These are phyloP conservation scores for Wickerhamiella spandovensis DNA, from an alignment of 805 yeast species.

Conservation along the genomic window DNA sequence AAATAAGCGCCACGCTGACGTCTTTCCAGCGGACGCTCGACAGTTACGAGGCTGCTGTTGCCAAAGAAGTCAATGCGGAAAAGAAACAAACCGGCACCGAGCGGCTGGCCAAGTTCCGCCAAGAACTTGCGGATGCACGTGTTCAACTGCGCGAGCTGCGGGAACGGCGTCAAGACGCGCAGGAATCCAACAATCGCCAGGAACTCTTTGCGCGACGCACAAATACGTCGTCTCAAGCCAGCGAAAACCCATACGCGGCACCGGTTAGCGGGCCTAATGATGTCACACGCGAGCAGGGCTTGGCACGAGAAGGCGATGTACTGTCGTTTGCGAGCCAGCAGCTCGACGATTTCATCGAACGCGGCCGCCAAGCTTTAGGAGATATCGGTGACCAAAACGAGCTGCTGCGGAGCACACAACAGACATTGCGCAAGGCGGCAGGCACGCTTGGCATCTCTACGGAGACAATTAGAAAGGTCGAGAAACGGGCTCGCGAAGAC, in stretches of 20 bases:
- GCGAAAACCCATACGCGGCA: constrained; percentile 23
- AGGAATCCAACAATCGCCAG: constrained; percentile 35
- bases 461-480: constrained; percentile 67
- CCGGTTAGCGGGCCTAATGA: constrained; percentile 8
- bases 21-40: constrained; percentile 63
- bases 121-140: constrained; percentile 30
- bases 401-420: constrained; percentile 47
- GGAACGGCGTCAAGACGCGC: constrained; percentile 38
- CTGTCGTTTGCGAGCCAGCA: constrained; percentile 58
- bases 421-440: constrained; percentile 51
- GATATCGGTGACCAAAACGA: constrained; percentile 79
- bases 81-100: constrained; percentile 44
- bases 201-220: constrained; percentile 45
- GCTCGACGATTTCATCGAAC: constrained; percentile 77
- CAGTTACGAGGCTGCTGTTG: constrained; percentile 46
- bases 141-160: constrained; percentile 42
- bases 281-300: constrained; percentile 41
- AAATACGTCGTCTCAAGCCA: constrained; percentile 13
- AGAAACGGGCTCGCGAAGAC: constrained; percentile 72
- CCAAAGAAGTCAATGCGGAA: constrained; percentile 44
- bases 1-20: constrained; percentile 66
- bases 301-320: constrained; percentile 51
- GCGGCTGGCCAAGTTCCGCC: constrained; percentile 45
- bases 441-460: constrained; percentile 76
- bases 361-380: constrained; percentile 76